phyloP scores from a whole-genome alignment of 192 early-diverging fungal species.

The Gigaspora rosea region DNA sequence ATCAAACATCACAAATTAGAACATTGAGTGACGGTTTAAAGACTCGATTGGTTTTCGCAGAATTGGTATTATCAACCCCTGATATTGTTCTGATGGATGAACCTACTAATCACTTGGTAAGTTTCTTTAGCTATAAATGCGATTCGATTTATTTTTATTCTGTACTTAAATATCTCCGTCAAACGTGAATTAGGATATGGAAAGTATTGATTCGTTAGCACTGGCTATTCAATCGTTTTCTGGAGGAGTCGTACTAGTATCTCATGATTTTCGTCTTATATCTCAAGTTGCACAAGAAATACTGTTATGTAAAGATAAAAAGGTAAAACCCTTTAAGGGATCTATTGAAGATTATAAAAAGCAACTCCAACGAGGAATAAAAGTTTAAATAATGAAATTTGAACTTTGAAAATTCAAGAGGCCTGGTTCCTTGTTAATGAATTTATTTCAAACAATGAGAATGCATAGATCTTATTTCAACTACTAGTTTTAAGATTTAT shows the following conservation, averaged over 20 bases:
- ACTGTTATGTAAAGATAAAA: constrained; percentile 86
- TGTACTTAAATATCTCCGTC: neutral
- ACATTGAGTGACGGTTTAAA: constrained; percentile 94
- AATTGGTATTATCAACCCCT: constrained; percentile 83
- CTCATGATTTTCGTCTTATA: constrained; percentile 98
- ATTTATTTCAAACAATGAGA: no score
- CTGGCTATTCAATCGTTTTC: constrained; percentile 93
- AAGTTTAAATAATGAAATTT: no score
- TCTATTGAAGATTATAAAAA: constrained; percentile 93
- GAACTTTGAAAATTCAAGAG: no score
- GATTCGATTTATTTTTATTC: neutral
- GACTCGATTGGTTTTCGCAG: constrained; percentile 95
- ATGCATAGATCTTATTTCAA: no score
- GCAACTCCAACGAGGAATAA: no score
- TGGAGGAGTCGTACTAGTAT: constrained; percentile 96
- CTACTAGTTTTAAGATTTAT: no score
- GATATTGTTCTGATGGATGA: constrained; percentile 98
- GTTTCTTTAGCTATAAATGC: constrained; percentile 45
- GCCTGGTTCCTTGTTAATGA: no score
- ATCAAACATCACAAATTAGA: constrained; percentile 88
- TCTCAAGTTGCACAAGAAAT: constrained; percentile 95
- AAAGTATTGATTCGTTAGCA: constrained; percentile 92
- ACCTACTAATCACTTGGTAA: constrained; percentile 92
- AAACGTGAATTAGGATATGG: constrained; percentile 55
- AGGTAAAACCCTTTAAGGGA: constrained; percentile 75